Percentiles rank a stretch among this genome's conserved stretches.
Evolutionary conservation across 306 rosid genomes (phyloP).

Genomic region (Chamaecrista fasciculata): DNA sequence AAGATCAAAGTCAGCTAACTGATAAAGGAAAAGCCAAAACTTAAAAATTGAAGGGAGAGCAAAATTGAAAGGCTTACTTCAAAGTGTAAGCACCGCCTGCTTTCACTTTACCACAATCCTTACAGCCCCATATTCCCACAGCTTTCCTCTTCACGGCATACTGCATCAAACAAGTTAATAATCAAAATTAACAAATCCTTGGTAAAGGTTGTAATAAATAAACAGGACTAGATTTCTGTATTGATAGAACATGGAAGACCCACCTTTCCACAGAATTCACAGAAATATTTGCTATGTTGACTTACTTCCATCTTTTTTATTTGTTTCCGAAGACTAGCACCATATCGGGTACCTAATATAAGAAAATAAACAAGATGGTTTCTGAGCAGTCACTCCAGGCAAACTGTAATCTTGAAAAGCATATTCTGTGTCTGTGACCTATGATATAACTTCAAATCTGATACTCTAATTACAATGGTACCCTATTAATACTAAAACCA

Average conservation of each 20-base stretch:
- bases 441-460: neutral
- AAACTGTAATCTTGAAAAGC: neutral
- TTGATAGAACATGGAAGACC: neutral
- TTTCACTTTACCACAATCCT: no score
- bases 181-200: neutral
- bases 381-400: neutral
- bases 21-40: neutral
- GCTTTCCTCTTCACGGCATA: conserved; percentile 54
- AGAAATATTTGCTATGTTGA: conserved; percentile 84
- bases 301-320: no score
- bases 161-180: conserved; percentile 17
- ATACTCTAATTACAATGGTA: neutral
- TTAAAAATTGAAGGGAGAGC: neutral
- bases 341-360: conserved; percentile 73
- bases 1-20: conserved; percentile 14
- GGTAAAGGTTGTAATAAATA: neutral
- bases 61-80: conserved; percentile 31
- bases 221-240: neutral
- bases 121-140: no score
- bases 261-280: conserved; percentile 93
- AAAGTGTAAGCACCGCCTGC: conserved; percentile 50
- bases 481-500: neutral
- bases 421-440: neutral
- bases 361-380: neutral
- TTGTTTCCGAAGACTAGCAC: conserved; percentile 92